Base-by-base conservation (phyloP, 2,329 filamentous ascomycete genomes). In the Akanthomyces lecanii region DNA sequence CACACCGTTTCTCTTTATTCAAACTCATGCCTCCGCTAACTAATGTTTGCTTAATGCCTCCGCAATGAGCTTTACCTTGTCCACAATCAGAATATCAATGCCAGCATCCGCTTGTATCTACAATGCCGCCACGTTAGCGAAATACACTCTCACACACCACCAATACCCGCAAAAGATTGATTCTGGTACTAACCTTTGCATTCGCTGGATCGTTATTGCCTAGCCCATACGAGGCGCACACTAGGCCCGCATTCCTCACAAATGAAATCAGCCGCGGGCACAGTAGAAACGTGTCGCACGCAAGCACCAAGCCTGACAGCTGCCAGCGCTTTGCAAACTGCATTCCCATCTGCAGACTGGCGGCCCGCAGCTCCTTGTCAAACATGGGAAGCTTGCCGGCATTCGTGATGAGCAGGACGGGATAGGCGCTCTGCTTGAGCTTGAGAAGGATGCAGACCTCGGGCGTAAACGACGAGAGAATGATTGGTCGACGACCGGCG, bases 321-420 rank as follows among this genome's bases (percentile, higher is more conserved):
- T 69, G 67, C 76, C 76, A 79, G 40, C 67, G 62, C 47, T 68
- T 70, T 16, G 77, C 76, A 63, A 78, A 78, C n/a, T 68, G 67
- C 21, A 77, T 67, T 1, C 74, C 77, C 25, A 67, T 68, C 62
- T 78, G 73, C 12, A 78, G 63, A 62, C 71, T 77, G n/a, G 67
- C 67, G 1, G 72, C 74, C 21, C 76, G 70, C 42, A 71, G 64
- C 63, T 77, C 74, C 48, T 69, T 61, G 61, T 77, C 75, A 21
- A 54, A 59, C 63, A 66, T 67, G 2, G 71, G 70, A 2, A 66
- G 23, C 56, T 69, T 69, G 36, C 72, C 71, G 2, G 72, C 69
- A 59, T 75, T 71, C 38, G 69, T 73, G 63, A 75, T 70, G 60
- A 74, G 73, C 63, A 75, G 59, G 25, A 75, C 71, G 5, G 74